Evolutionary conservation across 2,329 filamentous ascomycete species (phyloP).

Genomic region (Basipetospora chlamydospora): DNA sequence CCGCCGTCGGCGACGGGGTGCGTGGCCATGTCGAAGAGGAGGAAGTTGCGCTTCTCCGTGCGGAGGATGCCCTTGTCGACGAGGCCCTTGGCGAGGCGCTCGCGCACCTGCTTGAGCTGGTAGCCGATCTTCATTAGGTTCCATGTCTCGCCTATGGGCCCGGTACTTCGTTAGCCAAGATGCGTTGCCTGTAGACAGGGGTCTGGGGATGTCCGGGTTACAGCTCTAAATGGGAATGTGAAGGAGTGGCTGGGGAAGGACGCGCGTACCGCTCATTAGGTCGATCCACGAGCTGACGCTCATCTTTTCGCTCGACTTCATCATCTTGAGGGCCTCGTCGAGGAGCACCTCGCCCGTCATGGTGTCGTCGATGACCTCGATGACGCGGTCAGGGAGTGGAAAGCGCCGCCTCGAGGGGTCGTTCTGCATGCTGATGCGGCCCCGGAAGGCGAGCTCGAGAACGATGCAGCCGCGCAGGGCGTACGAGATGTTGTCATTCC

Average conservation of each 20-base stretch:
- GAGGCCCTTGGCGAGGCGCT: conserved; percentile 89
- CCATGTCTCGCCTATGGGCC: conserved; percentile 85
- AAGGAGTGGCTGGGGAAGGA: conserved; percentile 4
- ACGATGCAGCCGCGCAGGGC: conserved; percentile 96
- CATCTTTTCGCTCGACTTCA: conserved; percentile 99
- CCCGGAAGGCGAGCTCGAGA: conserved; percentile 89
- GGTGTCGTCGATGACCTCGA: conserved; percentile 94
- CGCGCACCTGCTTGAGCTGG: conserved; percentile 96
- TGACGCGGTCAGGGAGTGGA: conserved; percentile 79
- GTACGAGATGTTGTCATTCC: conserved; percentile 99
- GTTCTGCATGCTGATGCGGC: conserved; percentile 96
- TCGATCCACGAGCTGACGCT: conserved; percentile 99
- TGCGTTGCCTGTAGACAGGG: too few species aligned
- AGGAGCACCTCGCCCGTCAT: conserved; percentile 92
- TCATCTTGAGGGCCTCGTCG: conserved; percentile 98
- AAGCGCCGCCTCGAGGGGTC: conserved; percentile 85
- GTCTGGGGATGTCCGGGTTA: too few species aligned
- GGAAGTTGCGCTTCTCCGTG: conserved; percentile 98
- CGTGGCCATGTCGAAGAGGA: conserved; percentile 99
- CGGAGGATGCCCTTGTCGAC: conserved; percentile 98
- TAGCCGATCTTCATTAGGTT: conserved; percentile 99
- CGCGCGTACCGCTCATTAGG: conserved; percentile 76
- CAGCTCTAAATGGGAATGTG: too few species aligned
- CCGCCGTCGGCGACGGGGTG: conserved; percentile 93
- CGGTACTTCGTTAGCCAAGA: background rate